Base-by-base conservation (phyloP, 1,139 yeast species). In the Debaryomycetaceae sp. region DNA sequence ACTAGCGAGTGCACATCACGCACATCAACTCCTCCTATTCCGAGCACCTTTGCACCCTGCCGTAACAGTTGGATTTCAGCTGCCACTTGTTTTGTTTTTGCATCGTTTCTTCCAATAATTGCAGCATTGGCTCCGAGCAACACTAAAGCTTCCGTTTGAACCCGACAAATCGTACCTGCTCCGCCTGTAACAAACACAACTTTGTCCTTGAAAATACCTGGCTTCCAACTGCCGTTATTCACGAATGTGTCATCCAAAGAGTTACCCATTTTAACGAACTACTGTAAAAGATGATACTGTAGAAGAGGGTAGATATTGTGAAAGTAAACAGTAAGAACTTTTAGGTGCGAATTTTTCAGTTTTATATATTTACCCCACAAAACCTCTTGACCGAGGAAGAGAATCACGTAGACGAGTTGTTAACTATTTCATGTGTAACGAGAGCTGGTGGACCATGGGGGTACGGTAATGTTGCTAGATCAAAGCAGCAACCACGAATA, bases 171-270 rank as follows among this genome's bases (percentile, higher is more conserved):
- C 19, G 96, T 81, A 11, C 98, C 98, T 2, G 97, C 95, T 16
- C 98, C 98, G 6, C 98, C 98, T 0, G 98, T 91, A 41, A 89
- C 87, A 53, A 89, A 87, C 11, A 81, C 95, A 2, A 88, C 96
- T 59, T 91, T 91, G 15, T 87, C 94, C 43, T 79, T 73, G 67
- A 88, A 89, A 34, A 88, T 55, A 49, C 79, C 85, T 1, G 83
- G 77, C 51, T 82, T 83, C 75, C 74, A 71, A 19, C 57, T 47
- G 14, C 66, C 51, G 36, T 50, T 52, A 15, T 51, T 46, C 30
- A 60, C 58, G 43, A 53, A 66, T 7, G 64, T 53, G 46, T 52
- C 50, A 45, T 62, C 65, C 50, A 65, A 61, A 7, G 55, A 38
- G 11, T 22, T 22, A 11, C 11, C 11, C 26, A 22, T 22, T 3